phyloP scores from a whole-genome alignment of 1,139 yeast species.

The Protomyces pachydermus region DNA sequence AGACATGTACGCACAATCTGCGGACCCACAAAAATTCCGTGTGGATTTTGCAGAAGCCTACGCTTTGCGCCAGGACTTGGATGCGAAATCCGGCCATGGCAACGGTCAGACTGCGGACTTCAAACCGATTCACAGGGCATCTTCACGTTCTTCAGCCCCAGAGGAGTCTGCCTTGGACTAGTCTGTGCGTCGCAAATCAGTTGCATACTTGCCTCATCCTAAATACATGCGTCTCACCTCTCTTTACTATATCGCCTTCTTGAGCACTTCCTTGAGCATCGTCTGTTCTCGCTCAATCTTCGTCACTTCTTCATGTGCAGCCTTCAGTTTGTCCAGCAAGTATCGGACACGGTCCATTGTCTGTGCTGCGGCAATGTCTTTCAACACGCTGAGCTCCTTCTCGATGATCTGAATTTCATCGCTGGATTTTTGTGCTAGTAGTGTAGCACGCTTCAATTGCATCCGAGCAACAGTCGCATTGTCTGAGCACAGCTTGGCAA shows the following conservation, averaged over 20 bases:
- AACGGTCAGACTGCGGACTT: background rate
- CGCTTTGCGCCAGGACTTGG: background rate
- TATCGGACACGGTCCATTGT: slow-evolving; percentile 39
- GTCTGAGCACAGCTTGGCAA: slow-evolving; percentile 58
- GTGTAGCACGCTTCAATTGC: slow-evolving; percentile 45
- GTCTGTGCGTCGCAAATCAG: background rate
- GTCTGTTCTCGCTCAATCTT: background rate
- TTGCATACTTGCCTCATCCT: background rate
- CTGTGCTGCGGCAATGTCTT: slow-evolving; percentile 11
- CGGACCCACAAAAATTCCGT: background rate
- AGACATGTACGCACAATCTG: background rate
- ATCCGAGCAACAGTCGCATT: slow-evolving; percentile 53
- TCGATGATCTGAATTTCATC: slow-evolving; percentile 19
- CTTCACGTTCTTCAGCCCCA: background rate
- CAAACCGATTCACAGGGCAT: background rate
- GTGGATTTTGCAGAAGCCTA: background rate
- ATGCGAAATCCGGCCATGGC: background rate
- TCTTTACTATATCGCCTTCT: background rate
- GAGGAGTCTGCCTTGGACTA: background rate
- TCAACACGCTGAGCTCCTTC: slow-evolving; percentile 22
- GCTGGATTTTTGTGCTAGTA: background rate
- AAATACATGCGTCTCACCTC: background rate
- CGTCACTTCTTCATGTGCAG: background rate
- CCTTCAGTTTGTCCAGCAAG: slow-evolving; percentile 52
- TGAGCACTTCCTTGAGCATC: background rate